Percentiles rank a stretch among this genome's conserved stretches.
These are phyloP conservation scores for Citrullus amarus DNA, from an alignment of 306 rosid genomes.

Conservation along the genomic window DNA sequence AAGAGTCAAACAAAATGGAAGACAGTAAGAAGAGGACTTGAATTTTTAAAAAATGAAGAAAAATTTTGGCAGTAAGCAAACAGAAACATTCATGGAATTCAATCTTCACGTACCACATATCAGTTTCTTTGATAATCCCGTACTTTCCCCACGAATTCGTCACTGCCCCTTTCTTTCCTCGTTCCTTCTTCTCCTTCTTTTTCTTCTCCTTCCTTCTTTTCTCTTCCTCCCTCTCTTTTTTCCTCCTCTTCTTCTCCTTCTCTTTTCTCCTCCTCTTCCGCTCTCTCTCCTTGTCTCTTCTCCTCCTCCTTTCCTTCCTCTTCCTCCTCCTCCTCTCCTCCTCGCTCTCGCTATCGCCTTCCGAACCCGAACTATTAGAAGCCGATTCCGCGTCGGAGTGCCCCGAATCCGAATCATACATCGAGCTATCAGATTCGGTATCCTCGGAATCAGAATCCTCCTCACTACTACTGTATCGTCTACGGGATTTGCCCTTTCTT, in stretches of 20 bases:
- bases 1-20: not conserved
- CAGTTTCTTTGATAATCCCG: conserved; percentile 87
- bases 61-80: conserved; percentile 8
- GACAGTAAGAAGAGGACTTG: not conserved
- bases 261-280: conserved; percentile 23
- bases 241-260: conserved; percentile 21
- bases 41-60: not conserved
- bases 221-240: conserved; percentile 22
- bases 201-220: conserved; percentile 32
- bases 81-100: not conserved
- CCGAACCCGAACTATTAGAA: conserved; percentile 30
- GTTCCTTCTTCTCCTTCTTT: conserved; percentile 55
- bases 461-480: conserved; percentile 46
- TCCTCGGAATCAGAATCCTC: conserved; percentile 30
- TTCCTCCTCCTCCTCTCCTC: conserved; percentile 31
- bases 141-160: conserved; percentile 84
- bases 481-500: conserved; percentile 42
- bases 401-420: conserved; percentile 22
- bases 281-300: conserved; percentile 16
- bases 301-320: conserved; percentile 12
- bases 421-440: conserved; percentile 31
- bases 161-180: conserved; percentile 76
- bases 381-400: conserved; percentile 22
- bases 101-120: conserved; percentile 63
- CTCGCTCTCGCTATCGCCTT: conserved; percentile 36